These are phyloP conservation scores for Ceraceosorus guamensis DNA, from an alignment of 1,284 basidiomycete species.

Conservation along the genomic window DNA sequence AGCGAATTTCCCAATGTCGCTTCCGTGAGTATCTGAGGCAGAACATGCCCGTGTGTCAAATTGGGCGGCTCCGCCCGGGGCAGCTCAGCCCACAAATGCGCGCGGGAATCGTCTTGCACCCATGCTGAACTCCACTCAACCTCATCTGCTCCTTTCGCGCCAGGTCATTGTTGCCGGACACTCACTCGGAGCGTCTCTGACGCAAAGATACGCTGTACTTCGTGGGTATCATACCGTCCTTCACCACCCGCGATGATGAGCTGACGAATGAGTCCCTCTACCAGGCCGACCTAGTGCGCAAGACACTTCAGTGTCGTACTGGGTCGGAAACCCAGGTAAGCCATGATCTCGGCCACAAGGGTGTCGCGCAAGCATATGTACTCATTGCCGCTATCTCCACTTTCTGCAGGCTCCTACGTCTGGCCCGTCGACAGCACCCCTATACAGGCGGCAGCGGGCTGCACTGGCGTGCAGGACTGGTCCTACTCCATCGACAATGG, in stretches of 20 bases:
- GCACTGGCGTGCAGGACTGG: slow-evolving; percentile 11
- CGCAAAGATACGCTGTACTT: slow-evolving; percentile 41
- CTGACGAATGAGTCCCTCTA: background rate
- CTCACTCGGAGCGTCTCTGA: slow-evolving; percentile 31
- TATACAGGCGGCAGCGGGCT: background rate
- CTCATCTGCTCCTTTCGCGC: background rate
- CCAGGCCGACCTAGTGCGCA: slow-evolving; percentile 12
- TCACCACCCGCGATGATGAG: background rate
- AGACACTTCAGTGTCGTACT: slow-evolving; percentile 15
- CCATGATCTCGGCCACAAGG: slow-evolving; percentile 1
- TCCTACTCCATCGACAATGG: slow-evolving; percentile 10
- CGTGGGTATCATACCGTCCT: slow-evolving; percentile 9
- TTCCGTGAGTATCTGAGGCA: slow-evolving; percentile 13
- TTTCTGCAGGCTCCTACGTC: slow-evolving; percentile 4
- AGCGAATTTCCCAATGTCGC: slow-evolving; percentile 31
- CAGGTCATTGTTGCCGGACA: slow-evolving; percentile 33
- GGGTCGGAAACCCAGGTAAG: slow-evolving; percentile 23
- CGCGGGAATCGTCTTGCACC: background rate
- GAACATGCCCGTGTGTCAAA: background rate
- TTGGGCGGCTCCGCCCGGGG: no score
- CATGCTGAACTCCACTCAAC: background rate
- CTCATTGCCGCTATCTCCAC: no score
- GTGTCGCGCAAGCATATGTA: no score
- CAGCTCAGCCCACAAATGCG: no score
- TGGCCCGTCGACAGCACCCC: slow-evolving; percentile 11